phyloP scores from a whole-genome alignment of 2,329 filamentous ascomycete genomes.

The Alternaria ventricosa region DNA sequence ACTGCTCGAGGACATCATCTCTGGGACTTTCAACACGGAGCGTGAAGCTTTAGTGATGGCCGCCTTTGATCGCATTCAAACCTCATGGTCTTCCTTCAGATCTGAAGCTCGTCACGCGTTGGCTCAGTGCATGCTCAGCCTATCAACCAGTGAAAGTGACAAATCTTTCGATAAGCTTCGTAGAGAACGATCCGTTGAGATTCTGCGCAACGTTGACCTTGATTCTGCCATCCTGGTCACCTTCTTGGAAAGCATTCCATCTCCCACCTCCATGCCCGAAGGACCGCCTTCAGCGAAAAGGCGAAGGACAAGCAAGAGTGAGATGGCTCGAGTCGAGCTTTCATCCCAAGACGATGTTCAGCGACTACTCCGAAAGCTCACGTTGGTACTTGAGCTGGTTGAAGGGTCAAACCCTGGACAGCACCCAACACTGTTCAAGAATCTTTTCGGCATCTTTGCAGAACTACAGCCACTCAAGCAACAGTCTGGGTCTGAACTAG shows the following conservation, averaged over 20 bases:
- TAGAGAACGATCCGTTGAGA: constrained; percentile 67
- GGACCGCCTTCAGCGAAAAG: constrained; percentile 78
- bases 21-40: constrained; percentile 52
- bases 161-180: constrained; percentile 47
- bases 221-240: constrained; percentile 73
- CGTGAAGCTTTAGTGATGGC: constrained; percentile 65
- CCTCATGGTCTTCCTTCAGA: constrained; percentile 77
- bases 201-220: constrained; percentile 75
- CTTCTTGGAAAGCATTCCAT: constrained; percentile 77
- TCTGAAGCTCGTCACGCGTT: constrained; percentile 65
- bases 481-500: constrained; percentile 82
- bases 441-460: constrained; percentile 82
- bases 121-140: constrained; percentile 68
- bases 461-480: constrained; percentile 85
- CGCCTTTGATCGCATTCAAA: constrained; percentile 72
- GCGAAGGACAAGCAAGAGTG: constrained; percentile 76
- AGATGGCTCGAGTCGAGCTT: constrained; percentile 66
- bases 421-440: constrained; percentile 77
- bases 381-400: constrained; percentile 86
- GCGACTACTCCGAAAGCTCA: constrained; percentile 75
- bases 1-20: constrained; percentile 60
- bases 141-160: constrained; percentile 58
- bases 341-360: constrained; percentile 71
- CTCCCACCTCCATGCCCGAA: constrained; percentile 73
- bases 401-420: constrained; percentile 78